Evolutionary conservation across 129 eudicot genomes (phyloP), one percentile per base, ranked within the genome.

Genomic region (Oenanthe sinensis): DNA sequence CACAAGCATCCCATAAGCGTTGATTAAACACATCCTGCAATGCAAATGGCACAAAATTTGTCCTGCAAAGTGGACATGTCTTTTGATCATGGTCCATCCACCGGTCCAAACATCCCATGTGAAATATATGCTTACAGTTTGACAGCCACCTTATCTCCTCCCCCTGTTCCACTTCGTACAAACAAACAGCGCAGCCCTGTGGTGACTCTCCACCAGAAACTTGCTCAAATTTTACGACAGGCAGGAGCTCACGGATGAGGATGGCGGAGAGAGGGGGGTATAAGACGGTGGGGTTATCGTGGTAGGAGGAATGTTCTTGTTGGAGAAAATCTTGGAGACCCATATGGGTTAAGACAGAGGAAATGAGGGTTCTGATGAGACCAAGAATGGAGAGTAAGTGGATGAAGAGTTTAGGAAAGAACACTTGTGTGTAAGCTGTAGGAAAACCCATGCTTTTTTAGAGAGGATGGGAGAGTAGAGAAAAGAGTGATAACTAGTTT

Each of bases 71-170:
- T 8, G 96, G 96, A 78, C 96, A 91, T 1, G 96, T 88, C 60
- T 83, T 84, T 75, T 85, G 92, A 79, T 87, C 96, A 70, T 88
- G 92, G 71, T 91, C 92, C 92, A 91, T 91, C 96, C 96, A 91
- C 77, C 89, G 89, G 92, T 91, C 96, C 78, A 91, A 16, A 83
- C 96, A 91, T 26, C 85, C 63, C 80, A 83, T 83, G 74, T 91
- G 96, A 76, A 88, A 91, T 9, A 91, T 77, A 48, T 91, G 96
- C 16, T 86, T 84, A 60, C 96, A 91, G 72, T 91, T 91, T 4
- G 79, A 62, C 81, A 91, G 75, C 74, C 84, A 81, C 84, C 96
- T 82, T 87, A 91, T 88, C 82, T 88, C 96, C 49, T 91, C 92
- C 39, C 87, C 88, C 9, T 47, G 78, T 3, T 87, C 85, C 5